Evolutionary conservation across 148 eudicot species (phyloP).

Genomic region (Simmondsia chinensis): DNA sequence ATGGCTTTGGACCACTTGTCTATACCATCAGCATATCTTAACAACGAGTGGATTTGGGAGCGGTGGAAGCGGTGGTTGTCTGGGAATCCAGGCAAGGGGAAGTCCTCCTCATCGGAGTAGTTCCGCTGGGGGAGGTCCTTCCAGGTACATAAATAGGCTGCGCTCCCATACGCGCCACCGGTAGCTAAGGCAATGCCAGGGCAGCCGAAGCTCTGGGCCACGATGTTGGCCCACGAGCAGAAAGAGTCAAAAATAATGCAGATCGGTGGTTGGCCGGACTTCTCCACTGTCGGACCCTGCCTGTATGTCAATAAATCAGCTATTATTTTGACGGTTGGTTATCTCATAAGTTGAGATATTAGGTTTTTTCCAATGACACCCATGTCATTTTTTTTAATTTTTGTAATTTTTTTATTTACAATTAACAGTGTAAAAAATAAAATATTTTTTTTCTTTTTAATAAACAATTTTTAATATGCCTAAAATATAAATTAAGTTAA

Average conservation of each 20-base stretch:
- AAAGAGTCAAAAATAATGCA: constrained; percentile 49
- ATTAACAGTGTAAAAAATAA: too few species aligned
- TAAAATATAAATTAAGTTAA: too few species aligned
- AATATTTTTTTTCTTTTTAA: too few species aligned
- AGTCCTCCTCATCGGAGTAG: constrained; percentile 24
- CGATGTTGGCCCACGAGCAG: constrained; percentile 78
- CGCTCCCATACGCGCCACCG: constrained; percentile 70
- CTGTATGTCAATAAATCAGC: too few species aligned
- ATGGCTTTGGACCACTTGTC: constrained; percentile 60
- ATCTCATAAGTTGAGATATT: too few species aligned
- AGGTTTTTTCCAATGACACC: too few species aligned
- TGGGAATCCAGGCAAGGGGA: constrained; percentile 56
- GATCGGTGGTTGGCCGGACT: constrained; percentile 63
- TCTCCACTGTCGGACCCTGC: too few species aligned
- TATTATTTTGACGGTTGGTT: too few species aligned
- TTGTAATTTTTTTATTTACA: too few species aligned
- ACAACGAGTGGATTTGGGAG: constrained; percentile 39
- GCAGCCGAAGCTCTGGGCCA: constrained; percentile 30
- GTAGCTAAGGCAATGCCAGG: constrained; percentile 47
- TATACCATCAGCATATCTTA: constrained; percentile 46
- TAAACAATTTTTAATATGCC: too few species aligned
- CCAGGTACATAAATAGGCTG: constrained; percentile 55
- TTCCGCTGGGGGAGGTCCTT: constrained; percentile 51
- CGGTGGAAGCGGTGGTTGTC: constrained; percentile 32
- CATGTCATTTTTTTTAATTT: too few species aligned